These are phyloP conservation scores for Solanum pinnatisectum DNA, from an alignment of 257 asterid genomes.

Conservation along the genomic window DNA sequence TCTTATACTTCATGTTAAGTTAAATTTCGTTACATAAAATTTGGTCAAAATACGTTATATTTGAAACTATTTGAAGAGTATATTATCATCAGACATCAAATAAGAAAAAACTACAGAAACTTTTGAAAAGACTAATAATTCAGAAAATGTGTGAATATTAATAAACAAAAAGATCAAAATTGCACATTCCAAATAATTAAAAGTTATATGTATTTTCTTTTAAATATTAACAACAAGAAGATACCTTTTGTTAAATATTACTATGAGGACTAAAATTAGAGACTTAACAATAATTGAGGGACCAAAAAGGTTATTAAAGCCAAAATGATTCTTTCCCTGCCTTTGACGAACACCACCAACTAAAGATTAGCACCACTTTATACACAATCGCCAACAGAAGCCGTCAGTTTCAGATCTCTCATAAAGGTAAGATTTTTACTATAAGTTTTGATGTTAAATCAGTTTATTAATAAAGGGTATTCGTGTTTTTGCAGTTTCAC, in stretches of 20 bases:
- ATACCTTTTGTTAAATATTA: background rate
- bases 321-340: background rate
- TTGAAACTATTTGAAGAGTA: background rate
- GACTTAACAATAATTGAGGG: background rate
- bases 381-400: background rate
- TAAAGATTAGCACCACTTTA: background rate
- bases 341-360: background rate
- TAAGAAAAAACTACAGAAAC: background rate
- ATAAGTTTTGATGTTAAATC: background rate
- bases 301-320: background rate
- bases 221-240: background rate
- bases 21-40: background rate
- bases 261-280: background rate
- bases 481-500: background rate
- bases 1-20: background rate
- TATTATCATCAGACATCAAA: background rate
- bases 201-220: background rate
- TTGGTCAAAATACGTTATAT: background rate
- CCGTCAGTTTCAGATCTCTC: background rate
- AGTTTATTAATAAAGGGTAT: background rate
- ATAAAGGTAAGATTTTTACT: background rate
- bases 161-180: background rate
- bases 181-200: background rate
- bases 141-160: background rate
- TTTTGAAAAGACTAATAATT: background rate